Conservation (phyloP, 495 filamentous ascomycete species). For the Viridothelium virens region DNA sequence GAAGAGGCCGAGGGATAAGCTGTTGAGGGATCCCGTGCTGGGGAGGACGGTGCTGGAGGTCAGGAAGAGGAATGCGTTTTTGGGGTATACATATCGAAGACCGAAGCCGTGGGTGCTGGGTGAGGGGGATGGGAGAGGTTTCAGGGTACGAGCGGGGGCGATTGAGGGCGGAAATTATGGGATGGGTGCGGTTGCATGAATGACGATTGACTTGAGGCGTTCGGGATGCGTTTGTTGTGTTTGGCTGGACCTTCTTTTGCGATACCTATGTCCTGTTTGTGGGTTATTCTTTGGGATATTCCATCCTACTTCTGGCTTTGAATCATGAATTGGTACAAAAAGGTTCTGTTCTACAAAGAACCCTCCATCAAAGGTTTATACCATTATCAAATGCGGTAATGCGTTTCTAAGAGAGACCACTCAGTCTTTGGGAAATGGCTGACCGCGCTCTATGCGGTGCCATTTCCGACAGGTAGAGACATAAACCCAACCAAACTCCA, state of each 20-base stretch:
- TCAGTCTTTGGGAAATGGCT: no score
- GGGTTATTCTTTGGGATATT: not conserved
- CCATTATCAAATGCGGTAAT: no score
- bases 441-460: not conserved
- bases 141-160: slow-evolving; percentile 17
- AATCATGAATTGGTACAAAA: not conserved
- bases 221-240: not conserved
- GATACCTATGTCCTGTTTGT: slow-evolving; percentile 2
- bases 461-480: not conserved
- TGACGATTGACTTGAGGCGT: not conserved
- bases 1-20: slow-evolving; percentile 67
- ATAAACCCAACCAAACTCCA: slow-evolving; percentile 1
- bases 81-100: slow-evolving; percentile 81
- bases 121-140: slow-evolving; percentile 5
- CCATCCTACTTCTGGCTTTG: not conserved
- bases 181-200: not conserved
- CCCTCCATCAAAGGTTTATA: no score
- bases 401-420: no score
- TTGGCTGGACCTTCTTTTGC: not conserved
- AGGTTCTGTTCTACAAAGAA: not conserved
- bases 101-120: slow-evolving; percentile 36
- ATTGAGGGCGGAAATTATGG: not conserved
- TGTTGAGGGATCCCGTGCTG: slow-evolving; percentile 63
- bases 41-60: slow-evolving; percentile 62
- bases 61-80: slow-evolving; percentile 70